Percentiles rank a stretch among this genome's conserved stretches.
These are phyloP conservation scores for Paradendryphiella salina DNA, from an alignment of 2,329 filamentous ascomycete species.

Conservation along the genomic window DNA sequence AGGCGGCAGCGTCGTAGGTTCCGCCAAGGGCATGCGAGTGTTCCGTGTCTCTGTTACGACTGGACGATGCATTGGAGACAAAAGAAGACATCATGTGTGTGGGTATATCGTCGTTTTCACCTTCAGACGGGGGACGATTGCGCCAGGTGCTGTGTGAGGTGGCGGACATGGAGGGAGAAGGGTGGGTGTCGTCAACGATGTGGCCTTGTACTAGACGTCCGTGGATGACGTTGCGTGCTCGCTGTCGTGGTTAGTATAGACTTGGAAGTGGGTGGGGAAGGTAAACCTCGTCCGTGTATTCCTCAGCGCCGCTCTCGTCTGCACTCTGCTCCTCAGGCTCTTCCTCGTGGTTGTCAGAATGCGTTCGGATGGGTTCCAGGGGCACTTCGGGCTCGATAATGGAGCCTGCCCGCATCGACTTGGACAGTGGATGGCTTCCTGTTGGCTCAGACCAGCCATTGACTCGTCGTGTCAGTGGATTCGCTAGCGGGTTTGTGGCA, in stretches of 20 bases:
- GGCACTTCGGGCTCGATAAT: conserved; percentile 41
- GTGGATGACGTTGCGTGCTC: conserved; percentile 86
- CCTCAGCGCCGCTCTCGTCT: conserved; percentile 34
- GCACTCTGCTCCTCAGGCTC: conserved; percentile 23
- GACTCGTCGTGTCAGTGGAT: conserved; percentile 35
- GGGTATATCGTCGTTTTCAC: conserved; percentile 58
- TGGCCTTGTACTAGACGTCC: conserved; percentile 91
- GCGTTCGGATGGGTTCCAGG: conserved; percentile 29
- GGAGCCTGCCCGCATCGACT: conserved; percentile 42
- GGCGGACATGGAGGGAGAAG: conserved; percentile 70
- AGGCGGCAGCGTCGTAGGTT: conserved; percentile 78
- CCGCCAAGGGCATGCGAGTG: conserved; percentile 78
- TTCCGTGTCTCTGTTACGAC: conserved; percentile 39
- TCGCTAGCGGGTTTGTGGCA: conserved; percentile 36
- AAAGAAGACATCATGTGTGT: conserved; percentile 84
- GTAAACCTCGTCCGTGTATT: conserved; percentile 69
- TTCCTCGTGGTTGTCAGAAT: conserved; percentile 23
- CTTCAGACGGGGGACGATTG: conserved; percentile 50
- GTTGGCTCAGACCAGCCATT: conserved; percentile 34
- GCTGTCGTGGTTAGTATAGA: conserved; percentile 45
- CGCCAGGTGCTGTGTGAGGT: conserved; percentile 62
- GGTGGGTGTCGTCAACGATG: conserved; percentile 91
- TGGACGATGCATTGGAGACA: conserved; percentile 76
- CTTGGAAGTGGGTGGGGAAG: background rate
- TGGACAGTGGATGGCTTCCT: conserved; percentile 40